Conservation (phyloP, 2,329 filamentous ascomycete species). For the Chrysoporthe austroafricana region DNA sequence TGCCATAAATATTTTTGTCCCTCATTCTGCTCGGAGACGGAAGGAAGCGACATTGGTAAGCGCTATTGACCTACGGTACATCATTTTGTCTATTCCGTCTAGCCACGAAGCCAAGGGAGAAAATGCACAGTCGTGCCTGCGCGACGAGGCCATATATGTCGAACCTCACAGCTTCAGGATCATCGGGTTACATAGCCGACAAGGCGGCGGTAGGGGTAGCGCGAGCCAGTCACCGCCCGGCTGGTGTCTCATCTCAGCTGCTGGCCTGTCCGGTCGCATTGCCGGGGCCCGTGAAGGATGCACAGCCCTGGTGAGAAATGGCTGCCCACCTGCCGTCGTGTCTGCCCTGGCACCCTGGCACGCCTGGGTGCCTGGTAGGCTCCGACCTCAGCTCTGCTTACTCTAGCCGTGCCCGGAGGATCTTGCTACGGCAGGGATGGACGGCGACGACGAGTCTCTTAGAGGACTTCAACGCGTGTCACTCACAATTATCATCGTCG, state of each 20-base stretch:
- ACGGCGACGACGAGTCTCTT: neutral
- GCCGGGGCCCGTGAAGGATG: neutral
- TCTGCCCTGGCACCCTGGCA: neutral
- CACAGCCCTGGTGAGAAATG: neutral
- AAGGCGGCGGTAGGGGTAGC: neutral
- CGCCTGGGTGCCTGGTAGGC: neutral
- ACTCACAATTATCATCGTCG: neutral
- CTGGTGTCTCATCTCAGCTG: neutral
- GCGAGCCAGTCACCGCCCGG: neutral
- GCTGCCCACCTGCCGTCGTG: neutral
- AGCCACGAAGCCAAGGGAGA: neutral
- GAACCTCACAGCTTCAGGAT: neutral
- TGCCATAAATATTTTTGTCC: neutral
- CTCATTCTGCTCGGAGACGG: neutral
- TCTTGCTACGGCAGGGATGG: neutral
- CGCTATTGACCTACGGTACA: neutral
- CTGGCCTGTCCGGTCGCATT: neutral
- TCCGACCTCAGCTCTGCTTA: neutral
- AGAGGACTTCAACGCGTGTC: neutral
- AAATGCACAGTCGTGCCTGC: neutral
- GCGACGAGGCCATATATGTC: neutral
- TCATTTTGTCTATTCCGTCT: neutral
- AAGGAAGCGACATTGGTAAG: neutral
- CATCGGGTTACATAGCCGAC: conserved; percentile 1
- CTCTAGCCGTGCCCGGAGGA: neutral